Conservation (phyloP, 805 yeast species). For the Ogataea pini region DNA sequence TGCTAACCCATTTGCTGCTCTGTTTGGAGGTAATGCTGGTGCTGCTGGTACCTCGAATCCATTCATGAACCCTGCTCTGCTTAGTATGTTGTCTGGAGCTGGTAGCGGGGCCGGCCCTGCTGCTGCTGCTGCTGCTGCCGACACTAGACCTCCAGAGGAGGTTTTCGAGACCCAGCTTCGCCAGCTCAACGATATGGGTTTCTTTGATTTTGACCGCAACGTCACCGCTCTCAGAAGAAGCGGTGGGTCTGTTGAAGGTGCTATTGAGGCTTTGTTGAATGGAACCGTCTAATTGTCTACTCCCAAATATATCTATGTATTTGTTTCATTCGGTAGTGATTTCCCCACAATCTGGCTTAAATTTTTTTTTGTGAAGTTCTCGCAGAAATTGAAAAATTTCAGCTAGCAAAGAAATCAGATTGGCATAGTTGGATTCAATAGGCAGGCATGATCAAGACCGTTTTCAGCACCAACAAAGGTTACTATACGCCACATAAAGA, state of each 20-base stretch:
- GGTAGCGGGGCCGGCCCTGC: constrained; percentile 38
- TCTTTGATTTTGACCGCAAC: constrained; percentile 88
- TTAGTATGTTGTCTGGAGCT: constrained; percentile 50
- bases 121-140: constrained; percentile 69
- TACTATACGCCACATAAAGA: constrained; percentile 18
- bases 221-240: constrained; percentile 90
- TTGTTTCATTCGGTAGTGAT: not conserved
- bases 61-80: constrained; percentile 48
- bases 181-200: constrained; percentile 82
- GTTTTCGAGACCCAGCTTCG: constrained; percentile 69
- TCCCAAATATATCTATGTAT: not conserved
- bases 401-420: not conserved
- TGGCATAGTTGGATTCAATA: not conserved
- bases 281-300: constrained; percentile 45
- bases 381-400: not conserved
- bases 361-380: not conserved
- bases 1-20: constrained; percentile 47
- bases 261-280: constrained; percentile 79
- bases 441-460: constrained; percentile 14
- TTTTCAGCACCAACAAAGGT: constrained; percentile 28
- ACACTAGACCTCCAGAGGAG: constrained; percentile 78
- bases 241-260: constrained; percentile 98
- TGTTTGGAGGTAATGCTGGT: constrained; percentile 32
- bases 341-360: constrained; percentile 4
- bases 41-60: constrained; percentile 41